Percentiles rank a stretch among this genome's conserved stretches.
These are phyloP conservation scores for Lipomyces yarrowii DNA, from an alignment of 1,139 yeast species.

Conservation along the genomic window DNA sequence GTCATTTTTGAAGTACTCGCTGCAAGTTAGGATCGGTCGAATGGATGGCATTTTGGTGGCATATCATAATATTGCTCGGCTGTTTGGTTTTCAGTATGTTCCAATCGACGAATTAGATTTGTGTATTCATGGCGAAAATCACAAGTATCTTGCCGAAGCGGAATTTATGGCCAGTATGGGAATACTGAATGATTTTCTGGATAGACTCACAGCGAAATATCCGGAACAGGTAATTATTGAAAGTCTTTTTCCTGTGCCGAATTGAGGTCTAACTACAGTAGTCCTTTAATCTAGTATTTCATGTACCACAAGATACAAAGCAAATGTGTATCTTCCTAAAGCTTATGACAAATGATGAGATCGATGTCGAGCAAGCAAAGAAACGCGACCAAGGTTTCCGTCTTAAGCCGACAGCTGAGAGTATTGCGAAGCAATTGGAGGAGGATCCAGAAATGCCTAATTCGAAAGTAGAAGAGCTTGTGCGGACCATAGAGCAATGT, in stretches of 20 bases:
- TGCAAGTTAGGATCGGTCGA: constrained; percentile 92
- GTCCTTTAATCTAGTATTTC: constrained; percentile 18
- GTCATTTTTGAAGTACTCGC: constrained; percentile 77
- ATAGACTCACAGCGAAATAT: constrained; percentile 43
- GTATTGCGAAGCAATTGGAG: not conserved
- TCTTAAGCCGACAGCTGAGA: constrained; percentile 9
- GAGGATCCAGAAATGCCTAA: not conserved
- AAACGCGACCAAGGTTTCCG: constrained; percentile 31
- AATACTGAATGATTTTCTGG: constrained; percentile 58
- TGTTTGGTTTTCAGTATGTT: constrained; percentile 89
- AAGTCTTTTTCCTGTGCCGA: not conserved
- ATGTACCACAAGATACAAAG: constrained; percentile 1
- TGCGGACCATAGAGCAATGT: not conserved
- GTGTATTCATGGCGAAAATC: constrained; percentile 52
- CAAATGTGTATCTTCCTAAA: constrained; percentile 40
- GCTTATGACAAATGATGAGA: constrained; percentile 40
- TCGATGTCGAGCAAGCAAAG: constrained; percentile 25
- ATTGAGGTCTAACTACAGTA: not conserved
- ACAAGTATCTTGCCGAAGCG: constrained; percentile 63
- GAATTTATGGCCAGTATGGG: constrained; percentile 70
- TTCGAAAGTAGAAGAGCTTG: not conserved
- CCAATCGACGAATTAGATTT: constrained; percentile 74
- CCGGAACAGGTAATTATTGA: constrained; percentile 30
- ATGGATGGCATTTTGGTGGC: constrained; percentile 97
- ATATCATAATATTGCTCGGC: constrained; percentile 76